Conservation (phyloP, 768 basidiomycete genomes). For the Suillus discolor region DNA sequence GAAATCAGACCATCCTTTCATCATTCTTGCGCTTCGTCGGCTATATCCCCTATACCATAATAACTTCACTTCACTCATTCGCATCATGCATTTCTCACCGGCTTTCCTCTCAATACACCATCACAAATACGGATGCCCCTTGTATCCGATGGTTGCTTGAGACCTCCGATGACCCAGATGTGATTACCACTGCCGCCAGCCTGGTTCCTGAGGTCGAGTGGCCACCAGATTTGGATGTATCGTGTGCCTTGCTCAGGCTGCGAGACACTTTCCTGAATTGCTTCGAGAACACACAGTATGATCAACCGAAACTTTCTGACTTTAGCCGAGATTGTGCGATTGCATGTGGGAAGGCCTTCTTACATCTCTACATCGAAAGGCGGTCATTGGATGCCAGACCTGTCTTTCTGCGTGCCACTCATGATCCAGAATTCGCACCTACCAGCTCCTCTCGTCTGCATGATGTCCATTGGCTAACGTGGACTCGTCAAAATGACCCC, state of each 20-base stretch:
- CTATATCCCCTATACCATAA: slow-evolving; percentile 1
- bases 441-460: slow-evolving; percentile 5
- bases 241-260: slow-evolving; percentile 10
- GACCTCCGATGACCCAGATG: slow-evolving; percentile 11
- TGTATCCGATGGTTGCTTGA: slow-evolving; percentile 15
- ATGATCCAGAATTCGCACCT: slow-evolving; percentile 1
- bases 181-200: slow-evolving; percentile 13
- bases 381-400: slow-evolving; percentile 8
- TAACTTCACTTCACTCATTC: not conserved
- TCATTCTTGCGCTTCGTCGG: slow-evolving; percentile 10
- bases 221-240: slow-evolving; percentile 16
- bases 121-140: slow-evolving; percentile 6
- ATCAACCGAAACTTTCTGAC: not conserved
- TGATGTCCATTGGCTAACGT: slow-evolving; percentile 9
- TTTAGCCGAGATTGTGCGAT: slow-evolving; percentile 8
- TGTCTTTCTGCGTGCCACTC: not conserved
- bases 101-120: not conserved
- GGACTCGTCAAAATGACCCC: slow-evolving; percentile 6
- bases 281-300: slow-evolving; percentile 9
- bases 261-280: slow-evolving; percentile 13
- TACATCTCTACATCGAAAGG: slow-evolving; percentile 9
- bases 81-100: not conserved
- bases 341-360: slow-evolving; percentile 13
- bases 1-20: not conserved
- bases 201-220: slow-evolving; percentile 21